Percentiles rank a stretch among this genome's conserved stretches.
Conservation (phyloP, 2,329 filamentous ascomycete genomes). For the Pseudogymnoascus sp. region DNA sequence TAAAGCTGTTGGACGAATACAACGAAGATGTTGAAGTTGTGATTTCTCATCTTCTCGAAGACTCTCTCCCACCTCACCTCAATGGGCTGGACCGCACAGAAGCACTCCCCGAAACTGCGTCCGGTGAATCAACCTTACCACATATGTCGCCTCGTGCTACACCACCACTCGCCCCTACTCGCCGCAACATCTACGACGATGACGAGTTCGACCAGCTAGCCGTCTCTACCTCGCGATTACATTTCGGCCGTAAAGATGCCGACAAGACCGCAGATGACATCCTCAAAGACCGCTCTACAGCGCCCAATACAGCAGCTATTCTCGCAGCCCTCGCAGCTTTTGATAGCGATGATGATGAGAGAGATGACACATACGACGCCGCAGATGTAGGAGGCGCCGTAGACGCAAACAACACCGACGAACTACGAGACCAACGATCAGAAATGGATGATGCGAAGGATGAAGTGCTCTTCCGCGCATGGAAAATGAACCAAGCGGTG, state of each 20-base stretch:
- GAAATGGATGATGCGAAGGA: slow-evolving; percentile 51
- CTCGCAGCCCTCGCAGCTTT: slow-evolving; percentile 81
- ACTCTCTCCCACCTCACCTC: slow-evolving; percentile 64
- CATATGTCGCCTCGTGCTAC: slow-evolving; percentile 54
- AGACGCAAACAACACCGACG: slow-evolving; percentile 48
- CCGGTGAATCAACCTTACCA: slow-evolving; percentile 27
- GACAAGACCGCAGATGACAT: slow-evolving; percentile 64
- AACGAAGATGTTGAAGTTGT: slow-evolving; percentile 69
- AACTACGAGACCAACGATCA: slow-evolving; percentile 25
- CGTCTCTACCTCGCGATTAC: slow-evolving; percentile 59
- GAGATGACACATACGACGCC: slow-evolving; percentile 92
- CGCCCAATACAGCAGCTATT: slow-evolving; percentile 76
- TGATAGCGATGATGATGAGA: slow-evolving; percentile 90
- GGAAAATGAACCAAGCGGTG: slow-evolving; percentile 53
- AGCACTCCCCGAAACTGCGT: slow-evolving; percentile 42
- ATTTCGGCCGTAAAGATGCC: slow-evolving; percentile 66
- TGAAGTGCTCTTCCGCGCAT: slow-evolving; percentile 65
- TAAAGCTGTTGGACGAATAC: slow-evolving; percentile 74
- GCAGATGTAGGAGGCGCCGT: slow-evolving; percentile 87
- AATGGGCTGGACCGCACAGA: slow-evolving; percentile 56
- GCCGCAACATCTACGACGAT: slow-evolving; percentile 71
- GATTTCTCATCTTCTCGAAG: slow-evolving; percentile 73
- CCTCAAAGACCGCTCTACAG: slow-evolving; percentile 55
- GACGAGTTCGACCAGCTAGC: slow-evolving; percentile 71
- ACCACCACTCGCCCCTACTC: slow-evolving; percentile 47